A percentile compares a stretch with the other conserved stretches of the same genome.
phyloP scores from a whole-genome alignment of 2,329 filamentous ascomycete species.

The Erysiphe pulchra region DNA sequence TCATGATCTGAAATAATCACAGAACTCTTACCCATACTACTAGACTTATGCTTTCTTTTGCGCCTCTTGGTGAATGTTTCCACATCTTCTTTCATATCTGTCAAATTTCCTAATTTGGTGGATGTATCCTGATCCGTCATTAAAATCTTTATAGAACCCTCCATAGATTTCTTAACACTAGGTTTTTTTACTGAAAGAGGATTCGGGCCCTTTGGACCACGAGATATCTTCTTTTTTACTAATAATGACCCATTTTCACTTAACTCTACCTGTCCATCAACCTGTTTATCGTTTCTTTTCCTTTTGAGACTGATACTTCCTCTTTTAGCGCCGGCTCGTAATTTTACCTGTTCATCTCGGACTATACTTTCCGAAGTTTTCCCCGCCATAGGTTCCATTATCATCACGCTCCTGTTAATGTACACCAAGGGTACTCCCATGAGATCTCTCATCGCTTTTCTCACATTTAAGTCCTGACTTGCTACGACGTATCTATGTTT shows the following conservation, averaged over 20 bases:
- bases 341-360: conserved; percentile 48
- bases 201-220: conserved; percentile 43
- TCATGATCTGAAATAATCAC: background rate
- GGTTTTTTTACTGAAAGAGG: conserved; percentile 44
- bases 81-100: background rate
- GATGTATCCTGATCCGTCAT: background rate
- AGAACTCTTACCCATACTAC: background rate
- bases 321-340: conserved; percentile 38
- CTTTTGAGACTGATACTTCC: conserved; percentile 16
- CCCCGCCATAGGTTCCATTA: conserved; percentile 50
- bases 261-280: background rate
- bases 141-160: background rate
- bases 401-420: conserved; percentile 55
- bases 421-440: conserved; percentile 55
- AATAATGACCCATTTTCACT: conserved; percentile 2
- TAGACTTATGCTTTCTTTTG: conserved; percentile 1
- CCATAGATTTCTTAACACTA: conserved; percentile 21
- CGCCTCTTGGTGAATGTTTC: background rate
- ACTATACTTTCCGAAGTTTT: conserved; percentile 36
- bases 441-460: conserved; percentile 36
- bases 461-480: conserved; percentile 39
- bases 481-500: conserved; percentile 61
- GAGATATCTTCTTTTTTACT: conserved; percentile 29
- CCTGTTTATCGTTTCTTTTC: conserved; percentile 10
- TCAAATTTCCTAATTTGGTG: background rate